phyloP scores from a whole-genome alignment of 106 monocot species.

The Allium fistulosum region DNA sequence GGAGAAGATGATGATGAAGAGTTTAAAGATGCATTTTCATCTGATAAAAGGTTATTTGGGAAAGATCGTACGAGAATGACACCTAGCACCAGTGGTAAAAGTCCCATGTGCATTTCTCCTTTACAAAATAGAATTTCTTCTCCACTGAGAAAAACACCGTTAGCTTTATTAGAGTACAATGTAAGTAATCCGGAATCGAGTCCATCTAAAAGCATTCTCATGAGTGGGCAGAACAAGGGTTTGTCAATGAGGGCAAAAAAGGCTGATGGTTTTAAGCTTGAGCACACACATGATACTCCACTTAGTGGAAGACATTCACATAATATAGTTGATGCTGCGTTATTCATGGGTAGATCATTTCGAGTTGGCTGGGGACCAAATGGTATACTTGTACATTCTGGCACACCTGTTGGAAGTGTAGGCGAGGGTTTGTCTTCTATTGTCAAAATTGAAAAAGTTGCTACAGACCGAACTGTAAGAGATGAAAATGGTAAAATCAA shows the following conservation, averaged over 20 bases:
- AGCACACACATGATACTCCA: conserved; percentile 52
- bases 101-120: conserved; percentile 27
- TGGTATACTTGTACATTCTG: conserved; percentile 83
- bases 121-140: conserved; percentile 31
- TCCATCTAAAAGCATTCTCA: conserved; percentile 48
- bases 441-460: conserved; percentile 69
- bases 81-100: conserved; percentile 41
- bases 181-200: conserved; percentile 25
- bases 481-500: conserved; percentile 70
- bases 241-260: conserved; percentile 44
- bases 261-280: conserved; percentile 76
- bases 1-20: conserved; percentile 57
- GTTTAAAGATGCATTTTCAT: conserved; percentile 28
- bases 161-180: conserved; percentile 71
- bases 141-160: conserved; percentile 30
- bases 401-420: conserved; percentile 48
- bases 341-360: conserved; percentile 98
- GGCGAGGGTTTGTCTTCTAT: conserved; percentile 65
- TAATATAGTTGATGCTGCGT: conserved; percentile 74
- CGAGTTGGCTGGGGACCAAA: conserved; percentile 99
- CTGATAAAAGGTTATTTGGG: conserved; percentile 16
- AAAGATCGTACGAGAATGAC: conserved; percentile 34
- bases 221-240: conserved; percentile 67
- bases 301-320: conserved; percentile 36
- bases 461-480: conserved; percentile 48